Percentiles rank a stretch among this genome's conserved stretches.
phyloP scores from a whole-genome alignment of 2,329 filamentous ascomycete genomes.

The Trichoderma atrobrunneum region DNA sequence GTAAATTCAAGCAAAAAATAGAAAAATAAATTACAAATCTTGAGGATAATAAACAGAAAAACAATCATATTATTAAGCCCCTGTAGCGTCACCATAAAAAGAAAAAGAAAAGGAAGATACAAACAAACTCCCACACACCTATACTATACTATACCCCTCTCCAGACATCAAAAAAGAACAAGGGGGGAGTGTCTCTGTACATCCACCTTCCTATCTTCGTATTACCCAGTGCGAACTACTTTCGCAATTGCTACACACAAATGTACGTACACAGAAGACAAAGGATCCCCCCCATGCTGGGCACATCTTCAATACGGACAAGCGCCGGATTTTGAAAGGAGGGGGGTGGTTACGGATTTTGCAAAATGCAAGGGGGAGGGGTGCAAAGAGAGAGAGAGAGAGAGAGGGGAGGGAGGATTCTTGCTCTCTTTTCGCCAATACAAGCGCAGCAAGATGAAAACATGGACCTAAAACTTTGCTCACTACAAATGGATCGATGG shows the following conservation, averaged over 20 bases:
- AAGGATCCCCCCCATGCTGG: not conserved
- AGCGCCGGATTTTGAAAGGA: not conserved
- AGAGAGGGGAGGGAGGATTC: not conserved
- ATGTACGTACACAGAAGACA: not conserved
- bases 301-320: not conserved
- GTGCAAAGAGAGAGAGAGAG: not conserved
- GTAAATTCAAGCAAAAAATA: not conserved
- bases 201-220: not conserved
- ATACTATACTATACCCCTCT: not conserved
- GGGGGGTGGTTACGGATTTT: not conserved
- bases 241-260: not conserved
- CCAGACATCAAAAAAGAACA: not conserved
- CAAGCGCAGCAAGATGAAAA: not conserved
- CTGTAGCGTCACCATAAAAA: not conserved
- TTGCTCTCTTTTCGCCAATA: not conserved
- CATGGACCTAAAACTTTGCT: not conserved
- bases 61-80: not conserved
- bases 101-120: not conserved
- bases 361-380: not conserved
- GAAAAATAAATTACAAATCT: not conserved
- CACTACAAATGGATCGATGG: no score
- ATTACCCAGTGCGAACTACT: not conserved
- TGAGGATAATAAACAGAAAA: not conserved
- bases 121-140: not conserved
- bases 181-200: not conserved